Conservation (phyloP, 768 basidiomycete species). For the Termitomyces sp. region DNA sequence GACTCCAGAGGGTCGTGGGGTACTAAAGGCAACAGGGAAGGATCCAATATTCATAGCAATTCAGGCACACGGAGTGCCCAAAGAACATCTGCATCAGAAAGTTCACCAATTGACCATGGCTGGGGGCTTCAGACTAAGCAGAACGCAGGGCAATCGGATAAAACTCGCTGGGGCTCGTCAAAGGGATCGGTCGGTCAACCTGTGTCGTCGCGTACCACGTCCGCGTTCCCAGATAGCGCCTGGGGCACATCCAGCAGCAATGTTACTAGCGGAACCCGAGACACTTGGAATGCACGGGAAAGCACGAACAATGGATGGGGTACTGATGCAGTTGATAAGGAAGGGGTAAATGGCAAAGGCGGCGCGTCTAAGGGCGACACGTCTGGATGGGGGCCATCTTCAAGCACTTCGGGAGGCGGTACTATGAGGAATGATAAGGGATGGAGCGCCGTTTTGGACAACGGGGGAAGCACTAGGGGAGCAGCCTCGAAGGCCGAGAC, state of each 20-base stretch:
- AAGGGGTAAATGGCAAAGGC: background rate
- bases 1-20: background rate
- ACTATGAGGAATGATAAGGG: background rate
- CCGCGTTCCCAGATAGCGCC: background rate
- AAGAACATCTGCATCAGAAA: background rate
- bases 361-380: background rate
- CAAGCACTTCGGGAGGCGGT: background rate
- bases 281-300: background rate
- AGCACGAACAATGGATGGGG: slow-evolving; percentile 2
- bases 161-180: background rate
- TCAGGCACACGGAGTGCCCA: background rate
- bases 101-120: background rate
- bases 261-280: background rate
- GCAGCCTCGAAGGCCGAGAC: background rate
- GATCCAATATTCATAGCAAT: background rate
- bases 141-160: background rate
- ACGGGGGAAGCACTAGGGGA: background rate
- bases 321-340: background rate
- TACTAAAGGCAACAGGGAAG: background rate
- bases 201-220: background rate
- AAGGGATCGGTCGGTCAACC: background rate
- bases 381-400: background rate
- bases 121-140: slow-evolving; percentile 2
- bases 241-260: slow-evolving; percentile 1
- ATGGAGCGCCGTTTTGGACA: background rate